phyloP scores from a whole-genome alignment of 2,329 filamentous ascomycete genomes.

The Botrytis squamosa region DNA sequence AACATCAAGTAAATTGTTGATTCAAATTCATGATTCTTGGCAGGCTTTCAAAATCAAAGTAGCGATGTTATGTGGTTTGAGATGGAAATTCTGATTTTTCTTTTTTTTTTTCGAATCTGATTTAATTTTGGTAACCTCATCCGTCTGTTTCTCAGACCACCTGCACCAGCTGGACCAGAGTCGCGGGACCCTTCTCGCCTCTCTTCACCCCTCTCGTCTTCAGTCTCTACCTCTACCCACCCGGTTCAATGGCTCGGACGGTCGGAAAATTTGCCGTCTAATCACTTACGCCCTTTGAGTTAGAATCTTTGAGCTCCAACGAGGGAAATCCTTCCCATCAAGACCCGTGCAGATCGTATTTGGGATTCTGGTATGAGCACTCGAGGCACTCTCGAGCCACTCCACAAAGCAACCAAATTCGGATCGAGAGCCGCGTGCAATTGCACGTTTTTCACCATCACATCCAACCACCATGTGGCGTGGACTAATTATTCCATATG shows the following conservation, averaged over 20 bases:
- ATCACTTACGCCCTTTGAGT: not conserved
- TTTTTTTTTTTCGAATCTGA: not conserved
- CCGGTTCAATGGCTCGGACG: not conserved
- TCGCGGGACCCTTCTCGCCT: not conserved
- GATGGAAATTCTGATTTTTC: not conserved
- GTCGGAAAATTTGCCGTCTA: not conserved
- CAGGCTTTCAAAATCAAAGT: not conserved
- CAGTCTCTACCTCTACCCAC: not conserved
- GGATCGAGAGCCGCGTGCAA: not conserved
- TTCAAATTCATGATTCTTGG: not conserved
- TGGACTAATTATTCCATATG: not conserved
- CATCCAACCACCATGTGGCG: constrained; percentile 2
- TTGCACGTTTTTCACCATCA: not conserved
- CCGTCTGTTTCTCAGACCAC: not conserved
- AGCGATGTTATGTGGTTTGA: not conserved
- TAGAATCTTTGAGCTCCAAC: not conserved
- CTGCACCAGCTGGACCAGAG: not conserved
- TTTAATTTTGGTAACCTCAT: not conserved
- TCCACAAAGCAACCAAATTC: not conserved
- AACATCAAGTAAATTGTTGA: not conserved
- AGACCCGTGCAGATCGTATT: not conserved
- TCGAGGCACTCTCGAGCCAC: not conserved
- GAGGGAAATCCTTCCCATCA: not conserved
- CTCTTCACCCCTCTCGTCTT: not conserved
- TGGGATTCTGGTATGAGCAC: not conserved